Conservation (phyloP, 179 eudicot genomes). For the Dionaea muscipula region DNA sequence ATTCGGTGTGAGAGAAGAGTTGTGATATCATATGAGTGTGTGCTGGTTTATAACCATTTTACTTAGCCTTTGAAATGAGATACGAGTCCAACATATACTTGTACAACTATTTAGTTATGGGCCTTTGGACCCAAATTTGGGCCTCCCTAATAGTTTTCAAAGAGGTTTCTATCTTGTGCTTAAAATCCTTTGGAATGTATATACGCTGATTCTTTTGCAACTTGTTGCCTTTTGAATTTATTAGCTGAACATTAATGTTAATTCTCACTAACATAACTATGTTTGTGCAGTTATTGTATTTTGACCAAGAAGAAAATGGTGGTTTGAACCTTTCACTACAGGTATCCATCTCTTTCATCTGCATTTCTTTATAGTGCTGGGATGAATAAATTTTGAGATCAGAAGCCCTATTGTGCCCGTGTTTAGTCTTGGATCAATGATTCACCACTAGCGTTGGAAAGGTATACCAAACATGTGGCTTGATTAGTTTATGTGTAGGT, state of each 20-base stretch:
- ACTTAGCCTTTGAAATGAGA: too few relatives aligned
- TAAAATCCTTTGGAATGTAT: too few relatives aligned
- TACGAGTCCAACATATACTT: too few relatives aligned
- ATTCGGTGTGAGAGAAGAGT: too few relatives aligned
- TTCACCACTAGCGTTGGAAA: neutral
- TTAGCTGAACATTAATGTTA: neutral
- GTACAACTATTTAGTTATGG: too few relatives aligned
- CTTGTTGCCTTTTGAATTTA: too few relatives aligned
- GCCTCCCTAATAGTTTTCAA: too few relatives aligned
- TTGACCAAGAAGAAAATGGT: slow-evolving; percentile 74
- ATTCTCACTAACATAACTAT: neutral
- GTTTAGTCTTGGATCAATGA: neutral
- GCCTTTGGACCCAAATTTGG: too few relatives aligned
- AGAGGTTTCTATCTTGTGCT: too few relatives aligned
- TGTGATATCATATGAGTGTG: too few relatives aligned
- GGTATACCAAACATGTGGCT: neutral
- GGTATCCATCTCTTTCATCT: slow-evolving; percentile 23
- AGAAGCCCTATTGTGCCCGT: neutral
- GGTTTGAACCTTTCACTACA: slow-evolving; percentile 75
- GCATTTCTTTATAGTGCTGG: slow-evolving; percentile 1
- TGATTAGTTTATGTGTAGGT: neutral
- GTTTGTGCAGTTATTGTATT: slow-evolving; percentile 64
- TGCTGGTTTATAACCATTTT: too few relatives aligned
- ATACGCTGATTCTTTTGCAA: too few relatives aligned
- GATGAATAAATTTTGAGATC: neutral